Base-by-base conservation (phyloP, 1,139 yeast species). In the Magnusiomyces tetraspermus region DNA sequence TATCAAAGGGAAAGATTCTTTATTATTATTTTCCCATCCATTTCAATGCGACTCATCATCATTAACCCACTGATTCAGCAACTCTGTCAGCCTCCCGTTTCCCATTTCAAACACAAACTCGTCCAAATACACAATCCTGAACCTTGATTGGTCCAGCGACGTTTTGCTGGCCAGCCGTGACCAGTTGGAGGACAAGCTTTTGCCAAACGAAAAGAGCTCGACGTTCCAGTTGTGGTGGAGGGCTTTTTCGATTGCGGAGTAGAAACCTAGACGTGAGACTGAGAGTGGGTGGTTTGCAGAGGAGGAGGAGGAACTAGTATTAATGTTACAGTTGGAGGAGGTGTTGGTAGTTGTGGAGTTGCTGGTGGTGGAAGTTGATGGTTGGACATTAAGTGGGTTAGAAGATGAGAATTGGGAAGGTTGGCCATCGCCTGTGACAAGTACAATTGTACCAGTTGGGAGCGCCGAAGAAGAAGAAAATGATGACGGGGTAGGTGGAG, bases 371-470 rank as follows among this genome's bases (percentile, higher is more conserved):
- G n/a, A n/a, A n/a, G n/a, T n/a, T n/a, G n/a, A n/a, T n/a, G n/a
- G n/a, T n/a, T n/a, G n/a, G n/a, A n/a, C n/a, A n/a, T n/a, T n/a
- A n/a, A n/a, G n/a, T n/a, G n/a, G n/a, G n/a, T n/a, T n/a, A n/a
- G n/a, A n/a, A n/a, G n/a, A n/a, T n/a, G n/a, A n/a, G n/a, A n/a
- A n/a, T n/a, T n/a, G n/a, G n/a, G 59, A 49, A n/a, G 61, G 58
- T 42, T 59, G 58, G 4, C 64, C 64, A 51, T 61, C 64, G 1
- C 64, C 64, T 1, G 64, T 60, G 5, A 61, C 61, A 33, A 61
- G 54, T 1, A 57, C 61, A 11, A 61, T 50, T 3, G 56, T 54
- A 3, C 59, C 59, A 8, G 59, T 56, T 4, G 50, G 48, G 8
- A 43, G 26, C 22, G 42, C 48, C 17, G 46, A 8, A 30, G 8